Conservation (phyloP, 2,329 filamentous ascomycete genomes). For the Fusarium staphyleae region DNA sequence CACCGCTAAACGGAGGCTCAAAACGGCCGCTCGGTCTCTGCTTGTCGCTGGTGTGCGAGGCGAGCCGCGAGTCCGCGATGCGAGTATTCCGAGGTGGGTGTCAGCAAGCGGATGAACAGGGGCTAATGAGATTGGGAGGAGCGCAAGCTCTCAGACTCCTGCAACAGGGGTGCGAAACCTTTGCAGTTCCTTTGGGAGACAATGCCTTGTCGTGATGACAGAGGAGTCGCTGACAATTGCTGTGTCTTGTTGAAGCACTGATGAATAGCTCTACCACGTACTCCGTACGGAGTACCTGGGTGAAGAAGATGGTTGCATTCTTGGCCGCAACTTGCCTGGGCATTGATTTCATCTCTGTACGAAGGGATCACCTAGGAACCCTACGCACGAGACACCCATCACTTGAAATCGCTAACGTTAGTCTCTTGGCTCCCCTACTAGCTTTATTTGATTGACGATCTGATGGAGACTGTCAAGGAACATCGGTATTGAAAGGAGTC, state of each 20-base stretch:
- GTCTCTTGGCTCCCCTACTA: constrained; percentile 28
- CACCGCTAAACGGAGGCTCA: constrained; percentile 12
- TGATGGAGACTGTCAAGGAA: neutral
- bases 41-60: constrained; percentile 12
- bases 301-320: neutral
- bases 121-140: constrained; percentile 36
- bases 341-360: constrained; percentile 2
- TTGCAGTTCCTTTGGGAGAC: constrained; percentile 13
- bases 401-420: constrained; percentile 34
- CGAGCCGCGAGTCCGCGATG: constrained; percentile 20
- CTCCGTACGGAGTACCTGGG: neutral
- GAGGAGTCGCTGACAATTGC: constrained; percentile 15
- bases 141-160: constrained; percentile 27
- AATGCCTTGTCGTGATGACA: constrained; percentile 6
- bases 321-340: neutral
- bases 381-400: constrained; percentile 30
- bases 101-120: constrained; percentile 24
- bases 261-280: neutral
- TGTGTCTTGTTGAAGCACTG: constrained; percentile 25
- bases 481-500: too few relatives aligned
- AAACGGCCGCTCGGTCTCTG: constrained; percentile 20
- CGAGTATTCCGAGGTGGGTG: constrained; percentile 22
- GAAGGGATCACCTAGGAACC: constrained; percentile 30
- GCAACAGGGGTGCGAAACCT: constrained; percentile 37
- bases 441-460: constrained; percentile 24